Percentiles rank a stretch among this genome's conserved stretches.
phyloP scores from a whole-genome alignment of 208 protist genomes.

The Trypanosoma melophagium region DNA sequence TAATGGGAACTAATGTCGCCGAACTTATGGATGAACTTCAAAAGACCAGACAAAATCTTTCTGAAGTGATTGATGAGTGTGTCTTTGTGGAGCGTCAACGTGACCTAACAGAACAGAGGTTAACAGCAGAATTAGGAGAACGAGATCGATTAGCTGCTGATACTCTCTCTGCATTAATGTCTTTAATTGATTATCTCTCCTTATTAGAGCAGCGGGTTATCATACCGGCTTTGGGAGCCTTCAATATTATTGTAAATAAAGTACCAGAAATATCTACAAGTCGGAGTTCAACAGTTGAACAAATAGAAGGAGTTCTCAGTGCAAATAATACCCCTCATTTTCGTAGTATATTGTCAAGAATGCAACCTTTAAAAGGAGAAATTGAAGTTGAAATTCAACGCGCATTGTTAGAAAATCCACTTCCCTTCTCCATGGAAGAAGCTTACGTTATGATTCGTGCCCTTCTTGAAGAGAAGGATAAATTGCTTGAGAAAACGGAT shows the following conservation, averaged over 20 bases:
- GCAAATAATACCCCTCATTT: neutral
- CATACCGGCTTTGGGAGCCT: conserved; percentile 19
- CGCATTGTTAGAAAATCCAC: neutral
- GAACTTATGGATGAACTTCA: conserved; percentile 17
- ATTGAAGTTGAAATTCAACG: conserved; percentile 6
- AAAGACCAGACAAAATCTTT: conserved; percentile 47
- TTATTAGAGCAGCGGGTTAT: conserved; percentile 24
- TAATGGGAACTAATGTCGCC: neutral
- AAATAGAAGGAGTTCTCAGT: conserved; percentile 13
- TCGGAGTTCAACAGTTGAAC: conserved; percentile 12
- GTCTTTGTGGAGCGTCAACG: conserved; percentile 71
- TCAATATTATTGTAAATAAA: conserved; percentile 15
- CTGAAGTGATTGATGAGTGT: conserved; percentile 78
- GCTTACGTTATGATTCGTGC: conserved; percentile 14
- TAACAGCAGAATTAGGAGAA: conserved; percentile 29
- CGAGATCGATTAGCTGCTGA: conserved; percentile 26
- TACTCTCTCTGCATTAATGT: conserved; percentile 24
- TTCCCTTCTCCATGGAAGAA: conserved; percentile 23
- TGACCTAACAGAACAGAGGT: conserved; percentile 37
- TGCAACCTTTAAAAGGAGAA: conserved; percentile 1
- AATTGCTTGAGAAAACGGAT: conserved; percentile 12
- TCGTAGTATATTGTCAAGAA: conserved; percentile 6
- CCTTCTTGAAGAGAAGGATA: conserved; percentile 21
- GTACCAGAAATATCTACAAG: neutral
- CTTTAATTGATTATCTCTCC: conserved; percentile 23